Evolutionary conservation across 495 filamentous ascomycete species (phyloP).

Genomic region (Elasticomyces elasticus): DNA sequence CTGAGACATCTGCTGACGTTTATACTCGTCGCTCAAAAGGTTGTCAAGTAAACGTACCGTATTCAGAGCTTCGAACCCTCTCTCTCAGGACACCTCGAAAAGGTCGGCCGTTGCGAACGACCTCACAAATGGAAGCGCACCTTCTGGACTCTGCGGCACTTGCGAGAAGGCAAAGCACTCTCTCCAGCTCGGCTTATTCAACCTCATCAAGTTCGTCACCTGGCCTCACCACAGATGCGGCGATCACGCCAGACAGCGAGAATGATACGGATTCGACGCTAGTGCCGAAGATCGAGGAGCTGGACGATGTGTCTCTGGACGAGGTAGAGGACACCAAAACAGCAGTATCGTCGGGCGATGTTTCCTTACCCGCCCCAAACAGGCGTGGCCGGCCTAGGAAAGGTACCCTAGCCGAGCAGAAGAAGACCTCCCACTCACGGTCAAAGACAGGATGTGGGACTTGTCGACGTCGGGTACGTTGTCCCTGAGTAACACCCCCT

Average conservation of each 20-base stretch:
- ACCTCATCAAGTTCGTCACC: slow-evolving; percentile 31
- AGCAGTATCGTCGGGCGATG: slow-evolving; percentile 21
- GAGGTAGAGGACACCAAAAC: slow-evolving; percentile 18
- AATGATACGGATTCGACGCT: slow-evolving; percentile 17
- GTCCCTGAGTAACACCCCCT: no score
- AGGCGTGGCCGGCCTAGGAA: slow-evolving; percentile 76
- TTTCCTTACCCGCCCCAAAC: slow-evolving; percentile 28
- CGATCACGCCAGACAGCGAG: slow-evolving; percentile 21
- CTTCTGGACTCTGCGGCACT: slow-evolving; percentile 7
- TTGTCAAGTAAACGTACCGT: slow-evolving; percentile 18
- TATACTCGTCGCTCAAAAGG: no score
- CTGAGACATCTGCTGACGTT: no score
- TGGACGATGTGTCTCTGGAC: slow-evolving; percentile 23
- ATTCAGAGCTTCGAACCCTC: no score
- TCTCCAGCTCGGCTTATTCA: slow-evolving; percentile 29
- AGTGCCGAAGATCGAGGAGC: slow-evolving; percentile 31
- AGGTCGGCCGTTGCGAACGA: no score
- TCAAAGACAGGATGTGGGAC: slow-evolving; percentile 93
- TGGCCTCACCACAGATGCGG: slow-evolving; percentile 7
- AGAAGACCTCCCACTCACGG: slow-evolving; percentile 72
- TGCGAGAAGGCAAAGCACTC: slow-evolving; percentile 7
- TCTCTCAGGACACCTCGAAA: no score
- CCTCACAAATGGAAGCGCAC: background rate
- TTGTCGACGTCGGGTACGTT: slow-evolving; percentile 75
- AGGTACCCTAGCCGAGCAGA: slow-evolving; percentile 52